Conservation (phyloP, 768 basidiomycete species). For the Clitopilus hobsonii region DNA sequence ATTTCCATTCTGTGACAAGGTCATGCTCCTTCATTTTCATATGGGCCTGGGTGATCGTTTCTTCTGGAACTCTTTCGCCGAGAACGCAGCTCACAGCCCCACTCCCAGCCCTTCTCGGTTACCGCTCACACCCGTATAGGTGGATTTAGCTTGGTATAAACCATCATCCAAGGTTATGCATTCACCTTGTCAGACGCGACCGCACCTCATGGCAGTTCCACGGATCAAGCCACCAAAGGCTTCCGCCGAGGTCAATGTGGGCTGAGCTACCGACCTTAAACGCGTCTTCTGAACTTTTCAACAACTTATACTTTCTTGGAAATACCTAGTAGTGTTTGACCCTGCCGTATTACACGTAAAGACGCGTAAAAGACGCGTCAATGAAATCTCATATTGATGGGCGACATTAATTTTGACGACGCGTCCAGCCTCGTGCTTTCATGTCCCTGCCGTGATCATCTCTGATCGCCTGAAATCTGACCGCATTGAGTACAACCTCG, state of each 20-base stretch:
- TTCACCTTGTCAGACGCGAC: not conserved
- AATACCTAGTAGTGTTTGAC: not conserved
- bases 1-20: not conserved
- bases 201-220: slow-evolving; percentile 24
- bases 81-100: not conserved
- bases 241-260: slow-evolving; percentile 13
- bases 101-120: not conserved
- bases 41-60: slow-evolving; percentile 4
- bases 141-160: not conserved
- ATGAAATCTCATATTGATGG: slow-evolving; percentile 12
- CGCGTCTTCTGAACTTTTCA: slow-evolving; percentile 3
- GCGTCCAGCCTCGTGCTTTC: slow-evolving; percentile 11
- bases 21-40: slow-evolving; percentile 1
- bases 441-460: slow-evolving; percentile 14
- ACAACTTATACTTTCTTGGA: not conserved
- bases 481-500: slow-evolving; percentile 19
- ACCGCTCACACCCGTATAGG: not conserved
- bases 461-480: slow-evolving; percentile 20
- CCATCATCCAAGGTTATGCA: not conserved
- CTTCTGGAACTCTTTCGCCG: slow-evolving; percentile 4
- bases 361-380: slow-evolving; percentile 46
- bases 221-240: slow-evolving; percentile 29
- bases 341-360: slow-evolving; percentile 21
- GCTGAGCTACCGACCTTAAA: not conserved
- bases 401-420: not conserved